Evolutionary conservation across 2,329 filamentous ascomycete species (phyloP).

Genomic region (Aspergillus sp.): DNA sequence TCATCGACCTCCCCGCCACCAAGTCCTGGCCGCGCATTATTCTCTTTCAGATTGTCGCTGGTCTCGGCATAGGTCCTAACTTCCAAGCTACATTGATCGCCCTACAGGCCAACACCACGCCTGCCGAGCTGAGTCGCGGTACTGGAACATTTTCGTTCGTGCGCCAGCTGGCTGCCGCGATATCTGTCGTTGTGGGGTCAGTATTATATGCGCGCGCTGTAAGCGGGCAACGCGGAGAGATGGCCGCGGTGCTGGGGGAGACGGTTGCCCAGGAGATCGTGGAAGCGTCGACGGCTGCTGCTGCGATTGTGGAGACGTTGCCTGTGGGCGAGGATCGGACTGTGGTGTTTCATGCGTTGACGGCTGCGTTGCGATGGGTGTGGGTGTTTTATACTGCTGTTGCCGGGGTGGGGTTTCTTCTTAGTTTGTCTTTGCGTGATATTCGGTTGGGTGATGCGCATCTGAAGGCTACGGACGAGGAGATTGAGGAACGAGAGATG

Average conservation of each 20-base stretch:
- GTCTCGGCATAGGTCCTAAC: conserved; percentile 14
- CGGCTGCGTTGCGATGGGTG: background rate
- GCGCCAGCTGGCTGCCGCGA: background rate
- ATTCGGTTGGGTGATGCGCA: background rate
- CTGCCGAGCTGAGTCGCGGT: background rate
- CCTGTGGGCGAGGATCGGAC: background rate
- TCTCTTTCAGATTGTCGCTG: conserved; percentile 32
- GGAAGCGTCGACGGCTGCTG: background rate
- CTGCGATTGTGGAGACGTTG: background rate
- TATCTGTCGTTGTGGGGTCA: conserved; percentile 4
- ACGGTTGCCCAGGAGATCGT: background rate
- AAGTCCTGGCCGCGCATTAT: conserved; percentile 42
- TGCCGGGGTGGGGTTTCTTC: background rate
- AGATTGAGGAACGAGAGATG: background rate
- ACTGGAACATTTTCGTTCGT: conserved; percentile 4
- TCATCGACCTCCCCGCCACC: conserved; percentile 52
- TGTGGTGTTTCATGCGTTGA: background rate
- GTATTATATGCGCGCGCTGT: background rate
- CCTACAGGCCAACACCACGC: background rate
- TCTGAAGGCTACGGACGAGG: background rate
- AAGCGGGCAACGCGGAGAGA: background rate
- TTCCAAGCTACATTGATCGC: conserved; percentile 23
- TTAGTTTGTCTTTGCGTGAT: background rate
- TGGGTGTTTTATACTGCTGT: conserved; percentile 2
- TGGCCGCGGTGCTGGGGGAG: background rate